Conservation (phyloP, 768 basidiomycete species). For the Kwoniella sp. region DNA sequence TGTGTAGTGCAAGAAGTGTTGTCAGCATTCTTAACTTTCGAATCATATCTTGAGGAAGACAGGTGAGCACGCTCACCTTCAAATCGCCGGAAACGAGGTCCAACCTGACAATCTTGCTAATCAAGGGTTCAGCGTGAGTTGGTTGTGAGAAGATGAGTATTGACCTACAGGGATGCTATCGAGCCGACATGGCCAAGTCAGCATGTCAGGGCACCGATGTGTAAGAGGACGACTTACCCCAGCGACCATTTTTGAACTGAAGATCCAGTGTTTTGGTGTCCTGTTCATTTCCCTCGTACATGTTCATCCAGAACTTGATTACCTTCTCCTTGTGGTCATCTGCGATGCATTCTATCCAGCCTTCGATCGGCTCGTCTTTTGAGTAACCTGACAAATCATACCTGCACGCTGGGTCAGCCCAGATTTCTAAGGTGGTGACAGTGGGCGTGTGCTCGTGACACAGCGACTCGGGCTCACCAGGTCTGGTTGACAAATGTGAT, state of each 20-base stretch:
- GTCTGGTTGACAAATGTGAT: conserved; percentile 36
- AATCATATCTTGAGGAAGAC: not conserved
- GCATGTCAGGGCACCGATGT: too few relatives aligned
- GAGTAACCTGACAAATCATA: conserved; percentile 28
- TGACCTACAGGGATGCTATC: too few relatives aligned
- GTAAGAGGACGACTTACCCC: conserved; percentile 29
- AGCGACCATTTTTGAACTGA: conserved; percentile 37
- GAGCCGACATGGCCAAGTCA: too few relatives aligned
- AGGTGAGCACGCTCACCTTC: too few relatives aligned
- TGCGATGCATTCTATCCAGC: conserved; percentile 24
- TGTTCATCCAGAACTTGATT: conserved; percentile 21
- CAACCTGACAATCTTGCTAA: conserved; percentile 28
- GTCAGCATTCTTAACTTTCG: not conserved
- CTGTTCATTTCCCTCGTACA: conserved; percentile 9
- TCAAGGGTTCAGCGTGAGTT: not conserved
- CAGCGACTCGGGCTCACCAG: conserved; percentile 31
- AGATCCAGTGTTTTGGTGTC: conserved; percentile 25
- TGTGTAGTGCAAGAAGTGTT: too few relatives aligned
- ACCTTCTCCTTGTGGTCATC: not conserved
- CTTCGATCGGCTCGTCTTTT: conserved; percentile 9
- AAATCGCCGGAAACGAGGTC: conserved; percentile 28
- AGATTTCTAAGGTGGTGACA: too few relatives aligned
- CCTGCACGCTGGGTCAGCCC: not conserved
- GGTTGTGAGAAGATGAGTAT: too few relatives aligned
- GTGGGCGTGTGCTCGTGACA: too few relatives aligned